Conservation (phyloP, 495 filamentous ascomycete genomes). For the Hyaloscypha variabilis region DNA sequence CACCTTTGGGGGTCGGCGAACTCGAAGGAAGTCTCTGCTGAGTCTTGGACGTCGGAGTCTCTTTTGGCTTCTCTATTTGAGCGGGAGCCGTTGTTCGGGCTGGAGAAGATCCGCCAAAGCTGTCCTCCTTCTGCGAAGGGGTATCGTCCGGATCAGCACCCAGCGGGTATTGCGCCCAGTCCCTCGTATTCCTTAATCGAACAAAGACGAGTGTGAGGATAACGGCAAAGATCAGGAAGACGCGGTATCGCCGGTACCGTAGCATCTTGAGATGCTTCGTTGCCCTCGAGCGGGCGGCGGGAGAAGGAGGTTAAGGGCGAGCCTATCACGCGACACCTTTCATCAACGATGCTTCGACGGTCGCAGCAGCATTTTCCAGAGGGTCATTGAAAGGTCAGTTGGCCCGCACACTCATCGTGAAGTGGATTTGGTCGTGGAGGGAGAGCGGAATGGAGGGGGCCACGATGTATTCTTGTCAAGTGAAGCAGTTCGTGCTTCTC, state of each 20-base stretch:
- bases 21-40: background rate
- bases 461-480: background rate
- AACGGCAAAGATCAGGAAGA: constrained; percentile 71
- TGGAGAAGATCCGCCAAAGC: constrained; percentile 12
- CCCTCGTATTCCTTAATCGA: constrained; percentile 49
- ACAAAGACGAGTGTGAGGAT: constrained; percentile 66
- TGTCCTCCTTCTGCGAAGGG: constrained; percentile 8
- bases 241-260: constrained; percentile 75
- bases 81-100: background rate
- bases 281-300: background rate
- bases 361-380: constrained; percentile 13
- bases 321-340: constrained; percentile 9
- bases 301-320: background rate
- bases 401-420: background rate
- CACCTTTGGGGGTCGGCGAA: background rate
- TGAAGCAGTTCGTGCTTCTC: background rate
- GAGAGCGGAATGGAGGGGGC: background rate
- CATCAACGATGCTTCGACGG: constrained; percentile 3
- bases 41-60: constrained; percentile 1
- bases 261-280: constrained; percentile 54
- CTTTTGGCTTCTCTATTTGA: background rate
- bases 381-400: background rate
- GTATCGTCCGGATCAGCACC: constrained; percentile 10
- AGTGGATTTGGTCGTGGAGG: background rate
- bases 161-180: constrained; percentile 28